Conservation (phyloP, 2,329 filamentous ascomycete species). For the Orbilia javanica region DNA sequence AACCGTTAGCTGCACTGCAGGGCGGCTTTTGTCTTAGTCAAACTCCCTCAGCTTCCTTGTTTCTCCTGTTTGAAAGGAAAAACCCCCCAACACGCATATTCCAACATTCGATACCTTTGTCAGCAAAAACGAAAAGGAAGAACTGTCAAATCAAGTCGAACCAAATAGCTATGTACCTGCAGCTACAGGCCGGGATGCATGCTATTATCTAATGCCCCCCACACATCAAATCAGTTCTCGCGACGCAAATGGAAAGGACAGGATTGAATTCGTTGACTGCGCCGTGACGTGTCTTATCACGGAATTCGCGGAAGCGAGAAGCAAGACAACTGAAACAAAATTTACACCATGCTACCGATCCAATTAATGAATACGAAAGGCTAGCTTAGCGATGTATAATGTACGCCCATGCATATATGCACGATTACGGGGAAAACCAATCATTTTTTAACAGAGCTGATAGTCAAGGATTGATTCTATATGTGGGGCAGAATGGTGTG, state of each 20-base stretch:
- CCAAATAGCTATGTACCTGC: not conserved
- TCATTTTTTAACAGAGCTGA: not conserved
- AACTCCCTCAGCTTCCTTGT: not conserved
- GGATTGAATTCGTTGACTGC: constrained; percentile 3
- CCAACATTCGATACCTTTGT: constrained; percentile 8
- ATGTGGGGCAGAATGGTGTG: not conserved
- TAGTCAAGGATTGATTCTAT: not conserved
- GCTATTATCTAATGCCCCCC: not conserved
- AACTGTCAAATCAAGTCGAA: not conserved
- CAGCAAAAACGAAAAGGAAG: too few species aligned
- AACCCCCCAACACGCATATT: constrained; percentile 2
- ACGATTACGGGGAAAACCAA: not conserved
- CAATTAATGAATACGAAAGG: too few species aligned
- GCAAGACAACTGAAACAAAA: not conserved
- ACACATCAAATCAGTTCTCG: not conserved
- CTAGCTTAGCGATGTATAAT: not conserved
- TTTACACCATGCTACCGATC: too few species aligned
- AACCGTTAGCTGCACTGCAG: constrained; percentile 13
- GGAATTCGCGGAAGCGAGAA: not conserved
- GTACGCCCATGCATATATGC: not conserved
- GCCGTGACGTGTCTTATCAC: constrained; percentile 16
- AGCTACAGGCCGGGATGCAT: not conserved
- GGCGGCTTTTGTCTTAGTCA: constrained; percentile 7
- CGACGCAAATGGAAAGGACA: not conserved
- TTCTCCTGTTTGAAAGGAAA: not conserved